phyloP scores from a whole-genome alignment of 108 stramenopile species.

The Cyclotella distinguenda region DNA sequence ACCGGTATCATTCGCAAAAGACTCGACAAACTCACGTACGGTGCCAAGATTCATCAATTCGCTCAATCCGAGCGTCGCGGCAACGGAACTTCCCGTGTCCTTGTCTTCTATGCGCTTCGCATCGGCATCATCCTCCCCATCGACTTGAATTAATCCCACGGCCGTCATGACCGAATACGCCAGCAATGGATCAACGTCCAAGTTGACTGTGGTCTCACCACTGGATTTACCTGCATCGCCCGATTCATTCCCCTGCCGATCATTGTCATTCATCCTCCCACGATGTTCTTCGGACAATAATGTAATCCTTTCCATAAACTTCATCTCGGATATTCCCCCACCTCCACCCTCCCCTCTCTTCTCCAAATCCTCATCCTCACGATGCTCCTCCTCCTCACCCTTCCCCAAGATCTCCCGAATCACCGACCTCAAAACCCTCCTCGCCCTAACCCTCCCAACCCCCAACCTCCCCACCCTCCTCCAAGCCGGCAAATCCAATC shows the following conservation, averaged over 20 bases:
- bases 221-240: background rate
- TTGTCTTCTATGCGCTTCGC: slow-evolving; percentile 2
- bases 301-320: slow-evolving; percentile 49
- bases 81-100: slow-evolving; percentile 8
- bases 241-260: background rate
- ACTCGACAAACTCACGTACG: slow-evolving; percentile 21
- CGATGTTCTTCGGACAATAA: slow-evolving; percentile 23
- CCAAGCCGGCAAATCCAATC: slow-evolving; percentile 3
- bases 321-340: slow-evolving; percentile 44
- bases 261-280: background rate
- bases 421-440: background rate
- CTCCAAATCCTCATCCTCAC: background rate
- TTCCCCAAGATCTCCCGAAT: background rate
- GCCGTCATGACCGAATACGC: slow-evolving; percentile 68
- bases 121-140: slow-evolving; percentile 8
- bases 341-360: slow-evolving; percentile 7
- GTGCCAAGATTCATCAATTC: slow-evolving; percentile 8
- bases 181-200: slow-evolving; percentile 55
- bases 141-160: slow-evolving; percentile 54
- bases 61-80: background rate
- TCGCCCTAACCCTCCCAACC: background rate
- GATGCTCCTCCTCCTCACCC: background rate
- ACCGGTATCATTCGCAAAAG: background rate
- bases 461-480: background rate
- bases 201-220: background rate